Conservation (phyloP, 208 protist species). For the Leptomonas pyrrhocoris region DNA sequence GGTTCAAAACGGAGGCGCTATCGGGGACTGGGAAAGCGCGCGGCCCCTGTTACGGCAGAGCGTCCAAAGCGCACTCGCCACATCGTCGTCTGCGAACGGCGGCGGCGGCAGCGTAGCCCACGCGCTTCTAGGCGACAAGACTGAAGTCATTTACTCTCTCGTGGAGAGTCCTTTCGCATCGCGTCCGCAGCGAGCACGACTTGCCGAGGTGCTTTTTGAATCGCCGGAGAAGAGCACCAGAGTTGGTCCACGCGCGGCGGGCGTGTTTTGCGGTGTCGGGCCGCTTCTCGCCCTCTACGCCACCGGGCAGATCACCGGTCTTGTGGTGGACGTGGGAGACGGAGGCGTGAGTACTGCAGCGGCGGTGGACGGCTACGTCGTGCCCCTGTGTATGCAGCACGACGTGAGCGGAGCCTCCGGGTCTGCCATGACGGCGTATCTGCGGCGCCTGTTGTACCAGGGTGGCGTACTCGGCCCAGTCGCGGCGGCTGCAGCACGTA, state of each 20-base stretch:
- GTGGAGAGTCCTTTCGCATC: slow-evolving; percentile 71
- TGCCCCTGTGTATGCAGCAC: slow-evolving; percentile 52
- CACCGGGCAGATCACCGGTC: slow-evolving; percentile 60
- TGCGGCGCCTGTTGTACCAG: slow-evolving; percentile 51
- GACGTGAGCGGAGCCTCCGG: slow-evolving; percentile 50
- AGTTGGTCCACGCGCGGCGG: slow-evolving; percentile 43
- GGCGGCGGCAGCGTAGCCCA: background rate
- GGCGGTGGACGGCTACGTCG: slow-evolving; percentile 51
- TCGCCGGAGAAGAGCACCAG: slow-evolving; percentile 76
- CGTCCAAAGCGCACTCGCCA: slow-evolving; percentile 11
- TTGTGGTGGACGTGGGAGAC: slow-evolving; percentile 69
- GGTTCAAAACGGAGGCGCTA: slow-evolving; percentile 59
- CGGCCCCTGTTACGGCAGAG: slow-evolving; percentile 32
- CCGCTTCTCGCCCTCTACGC: slow-evolving; percentile 69
- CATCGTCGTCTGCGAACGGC: background rate
- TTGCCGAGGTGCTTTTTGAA: slow-evolving; percentile 67
- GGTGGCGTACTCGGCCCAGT: slow-evolving; percentile 37
- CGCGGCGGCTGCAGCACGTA: background rate
- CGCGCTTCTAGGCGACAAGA: background rate
- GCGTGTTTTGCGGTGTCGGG: slow-evolving; percentile 55
- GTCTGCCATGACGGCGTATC: slow-evolving; percentile 50
- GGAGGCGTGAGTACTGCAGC: slow-evolving; percentile 53
- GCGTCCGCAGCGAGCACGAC: slow-evolving; percentile 51
- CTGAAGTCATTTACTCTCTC: slow-evolving; percentile 33
- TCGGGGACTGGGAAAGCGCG: slow-evolving; percentile 52